Evolutionary conservation across 1,284 basidiomycete genomes (phyloP).

Genomic region (Apiotrichum siamense): DNA sequence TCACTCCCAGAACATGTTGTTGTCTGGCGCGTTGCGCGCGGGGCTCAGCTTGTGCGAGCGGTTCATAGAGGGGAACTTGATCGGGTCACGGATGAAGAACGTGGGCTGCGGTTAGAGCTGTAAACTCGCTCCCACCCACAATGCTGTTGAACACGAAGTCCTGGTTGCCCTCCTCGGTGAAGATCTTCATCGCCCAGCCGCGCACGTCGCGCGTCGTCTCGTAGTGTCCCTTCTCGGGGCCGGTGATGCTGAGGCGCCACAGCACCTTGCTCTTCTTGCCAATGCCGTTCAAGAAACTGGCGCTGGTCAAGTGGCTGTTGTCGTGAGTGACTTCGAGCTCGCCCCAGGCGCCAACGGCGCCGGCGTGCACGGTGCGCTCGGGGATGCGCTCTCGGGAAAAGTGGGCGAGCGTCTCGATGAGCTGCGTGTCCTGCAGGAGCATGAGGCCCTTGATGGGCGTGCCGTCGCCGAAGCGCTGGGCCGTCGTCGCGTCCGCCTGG

Average conservation of each 20-base stretch:
- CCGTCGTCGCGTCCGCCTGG: slow-evolving; percentile 4
- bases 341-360: slow-evolving; percentile 73
- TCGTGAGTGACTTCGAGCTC: slow-evolving; percentile 65
- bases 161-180: slow-evolving; percentile 80
- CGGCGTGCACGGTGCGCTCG: slow-evolving; percentile 66
- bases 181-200: slow-evolving; percentile 85
- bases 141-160: slow-evolving; percentile 56
- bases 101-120: slow-evolving; percentile 50
- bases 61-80: slow-evolving; percentile 76
- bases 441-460: slow-evolving; percentile 8
- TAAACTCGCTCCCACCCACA: slow-evolving; percentile 29
- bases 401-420: slow-evolving; percentile 43
- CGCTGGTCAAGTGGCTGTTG: slow-evolving; percentile 39
- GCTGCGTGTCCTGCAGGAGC: slow-evolving; percentile 15
- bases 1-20: slow-evolving; percentile 63
- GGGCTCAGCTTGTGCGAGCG: slow-evolving; percentile 63
- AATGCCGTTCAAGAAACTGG: slow-evolving; percentile 55
- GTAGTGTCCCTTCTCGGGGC: slow-evolving; percentile 66
- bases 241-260: slow-evolving; percentile 74
- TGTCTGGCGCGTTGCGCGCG: slow-evolving; percentile 53
- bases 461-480: slow-evolving; percentile 10
- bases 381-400: slow-evolving; percentile 82
- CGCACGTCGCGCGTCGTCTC: slow-evolving; percentile 66
- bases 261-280: slow-evolving; percentile 66
- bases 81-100: slow-evolving; percentile 75